Evolutionary conservation across 1,139 yeast genomes (phyloP).

Genomic region (Diutina catenulata): DNA sequence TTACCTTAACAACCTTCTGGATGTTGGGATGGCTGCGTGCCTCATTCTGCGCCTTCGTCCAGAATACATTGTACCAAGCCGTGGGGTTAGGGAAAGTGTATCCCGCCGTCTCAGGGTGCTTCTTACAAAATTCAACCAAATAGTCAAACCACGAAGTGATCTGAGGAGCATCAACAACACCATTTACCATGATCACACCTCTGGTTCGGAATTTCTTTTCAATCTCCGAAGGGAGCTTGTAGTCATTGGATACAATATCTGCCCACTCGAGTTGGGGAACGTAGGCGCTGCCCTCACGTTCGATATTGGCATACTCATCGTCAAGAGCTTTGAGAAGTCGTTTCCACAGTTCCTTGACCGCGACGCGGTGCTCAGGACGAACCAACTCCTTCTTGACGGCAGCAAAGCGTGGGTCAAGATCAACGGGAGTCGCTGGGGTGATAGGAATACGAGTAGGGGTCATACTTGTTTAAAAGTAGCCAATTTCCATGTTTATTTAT

Average conservation of each 20-base stretch:
- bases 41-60: constrained; percentile 30
- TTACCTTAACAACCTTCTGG: constrained; percentile 16
- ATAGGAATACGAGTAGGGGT: constrained; percentile 6
- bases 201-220: constrained; percentile 9
- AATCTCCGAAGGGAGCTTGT: constrained; percentile 10
- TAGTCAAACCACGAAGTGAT: constrained; percentile 13
- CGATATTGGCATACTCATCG: constrained; percentile 10
- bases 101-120: constrained; percentile 22
- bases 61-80: constrained; percentile 16
- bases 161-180: constrained; percentile 12
- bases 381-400: constrained; percentile 12
- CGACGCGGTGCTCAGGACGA: constrained; percentile 13
- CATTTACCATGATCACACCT: constrained; percentile 14
- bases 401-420: constrained; percentile 9
- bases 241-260: constrained; percentile 9
- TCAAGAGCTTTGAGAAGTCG: constrained; percentile 13
- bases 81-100: constrained; percentile 18
- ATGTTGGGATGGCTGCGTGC: constrained; percentile 32
- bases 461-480: too few relatives aligned
- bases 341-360: constrained; percentile 15
- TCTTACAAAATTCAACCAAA: constrained; percentile 13
- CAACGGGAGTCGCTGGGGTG: constrained; percentile 8
- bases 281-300: constrained; percentile 10
- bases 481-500: too few relatives aligned
- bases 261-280: constrained; percentile 13